These are phyloP conservation scores for Ogataea angusta DNA, from an alignment of 805 yeast species.

Conservation along the genomic window DNA sequence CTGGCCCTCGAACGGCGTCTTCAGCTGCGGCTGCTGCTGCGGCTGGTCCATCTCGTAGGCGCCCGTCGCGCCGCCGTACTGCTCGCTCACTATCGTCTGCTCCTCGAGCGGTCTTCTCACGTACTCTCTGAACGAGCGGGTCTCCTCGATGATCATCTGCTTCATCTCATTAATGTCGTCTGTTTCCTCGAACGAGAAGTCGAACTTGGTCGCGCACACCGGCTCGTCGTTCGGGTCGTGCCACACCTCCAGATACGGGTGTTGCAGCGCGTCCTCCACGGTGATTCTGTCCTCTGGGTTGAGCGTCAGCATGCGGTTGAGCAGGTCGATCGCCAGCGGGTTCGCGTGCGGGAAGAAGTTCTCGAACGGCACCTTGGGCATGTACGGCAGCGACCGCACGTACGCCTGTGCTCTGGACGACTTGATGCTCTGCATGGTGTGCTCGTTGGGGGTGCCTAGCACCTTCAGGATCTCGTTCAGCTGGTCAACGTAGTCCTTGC, in stretches of 20 bases:
- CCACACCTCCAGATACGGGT: conserved; percentile 86
- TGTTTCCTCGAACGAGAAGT: conserved; percentile 81
- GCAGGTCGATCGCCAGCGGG: conserved; percentile 78
- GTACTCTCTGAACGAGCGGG: conserved; percentile 69
- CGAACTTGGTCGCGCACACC: conserved; percentile 74
- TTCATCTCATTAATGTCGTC: conserved; percentile 77
- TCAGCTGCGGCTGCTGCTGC: conserved; percentile 26
- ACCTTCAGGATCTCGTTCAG: conserved; percentile 80
- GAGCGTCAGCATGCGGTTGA: conserved; percentile 75
- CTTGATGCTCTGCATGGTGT: conserved; percentile 66
- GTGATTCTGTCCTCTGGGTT: conserved; percentile 83
- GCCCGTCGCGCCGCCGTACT: conserved; percentile 22
- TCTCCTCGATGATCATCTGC: conserved; percentile 77
- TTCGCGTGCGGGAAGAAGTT: conserved; percentile 80
- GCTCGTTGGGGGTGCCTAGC: conserved; percentile 88
- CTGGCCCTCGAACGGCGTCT: conserved; percentile 44
- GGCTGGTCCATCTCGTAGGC: conserved; percentile 19
- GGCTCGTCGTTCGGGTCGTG: conserved; percentile 94
- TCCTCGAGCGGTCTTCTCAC: conserved; percentile 73
- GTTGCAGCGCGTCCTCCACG: conserved; percentile 83
- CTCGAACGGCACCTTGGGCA: conserved; percentile 72
- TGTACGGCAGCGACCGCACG: conserved; percentile 79
- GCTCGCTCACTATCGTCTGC: conserved; percentile 36
- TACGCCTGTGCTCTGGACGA: conserved; percentile 89
- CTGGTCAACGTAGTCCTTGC: conserved; percentile 95